Evolutionary conservation across 257 asterid genomes (phyloP), one percentile per base, ranked within the genome.

Genomic region (Oldenlandia corymbosa): DNA sequence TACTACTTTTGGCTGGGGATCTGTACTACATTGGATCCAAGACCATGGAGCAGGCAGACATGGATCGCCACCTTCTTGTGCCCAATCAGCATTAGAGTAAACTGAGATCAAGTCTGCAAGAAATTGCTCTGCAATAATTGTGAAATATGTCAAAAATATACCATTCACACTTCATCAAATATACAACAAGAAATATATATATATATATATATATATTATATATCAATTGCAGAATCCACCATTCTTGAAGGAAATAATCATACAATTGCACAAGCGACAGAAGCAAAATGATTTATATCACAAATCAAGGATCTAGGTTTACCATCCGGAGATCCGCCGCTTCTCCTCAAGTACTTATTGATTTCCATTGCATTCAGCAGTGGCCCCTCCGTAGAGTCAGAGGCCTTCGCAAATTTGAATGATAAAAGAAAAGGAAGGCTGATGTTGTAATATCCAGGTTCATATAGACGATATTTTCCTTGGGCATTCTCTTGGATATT

Each of bases 21-120:
- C 96, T 58, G 86, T 75, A 74, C 77, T 88, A 70, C 99, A 93
- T 53, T 73, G 83, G 65, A 93, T 79, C 99, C 97, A 93, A 47
- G 99, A 82, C 96, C 96, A 90, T 67, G 97, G 87, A 64, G 79
- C 85, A 7, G 99, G 99, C 65, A 93, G 77, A 81, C 99, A 93
- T 6, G 97, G 97, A 56, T 93, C 99, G 5, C 99, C 99, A 59
- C 96, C 97, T 80, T 93, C 99, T 39, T 72, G 80, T 42, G 94
- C 96, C 99, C 94, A 93, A 65, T 66, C 82, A 58, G 80, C 73
- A 23, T 83, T 78, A 45, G 86, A 50, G 78, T 78, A 83, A 28
- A 75, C 67, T 37, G 80, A 70, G 21, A 75, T 67, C 34, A 90
- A 60, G 69, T 78, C 66, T 55, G 87, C 80, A 76, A 93, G 73